Evolutionary conservation across 2,329 filamentous ascomycete species (phyloP).

Genomic region (Fusarium setosum): DNA sequence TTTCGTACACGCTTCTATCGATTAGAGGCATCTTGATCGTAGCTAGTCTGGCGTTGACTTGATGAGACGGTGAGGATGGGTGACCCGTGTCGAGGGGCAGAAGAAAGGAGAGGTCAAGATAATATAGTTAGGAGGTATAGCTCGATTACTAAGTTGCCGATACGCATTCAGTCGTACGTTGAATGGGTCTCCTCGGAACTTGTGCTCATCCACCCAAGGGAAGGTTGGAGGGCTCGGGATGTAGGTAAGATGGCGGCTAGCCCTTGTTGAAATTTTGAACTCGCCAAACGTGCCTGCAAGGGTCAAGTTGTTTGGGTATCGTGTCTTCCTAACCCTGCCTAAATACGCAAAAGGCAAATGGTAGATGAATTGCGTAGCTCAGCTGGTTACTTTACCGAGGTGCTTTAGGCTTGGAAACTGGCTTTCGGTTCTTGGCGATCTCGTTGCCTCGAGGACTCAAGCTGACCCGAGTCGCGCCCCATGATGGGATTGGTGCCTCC

Average conservation of each 20-base stretch:
- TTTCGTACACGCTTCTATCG: constrained; percentile 1
- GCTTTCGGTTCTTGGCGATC: not conserved
- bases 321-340: not conserved
- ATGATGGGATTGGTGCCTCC: not conserved
- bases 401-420: not conserved
- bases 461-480: not conserved
- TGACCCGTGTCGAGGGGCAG: not conserved
- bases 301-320: not conserved
- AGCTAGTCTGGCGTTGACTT: not conserved
- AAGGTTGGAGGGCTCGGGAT: not conserved
- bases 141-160: not conserved
- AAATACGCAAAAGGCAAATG: not conserved
- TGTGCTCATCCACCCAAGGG: not conserved
- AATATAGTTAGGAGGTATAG: not conserved
- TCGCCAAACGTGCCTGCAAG: not conserved
- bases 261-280: not conserved
- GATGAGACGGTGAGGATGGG: not conserved
- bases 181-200: not conserved
- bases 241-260: not conserved
- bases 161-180: not conserved
- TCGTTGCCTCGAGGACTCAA: not conserved
- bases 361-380: not conserved
- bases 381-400: not conserved
- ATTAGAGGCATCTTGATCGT: constrained; percentile 4
- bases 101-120: not conserved